phyloP scores from a whole-genome alignment of 2,329 filamentous ascomycete genomes.

The Ambrosiella cleistominuta region DNA sequence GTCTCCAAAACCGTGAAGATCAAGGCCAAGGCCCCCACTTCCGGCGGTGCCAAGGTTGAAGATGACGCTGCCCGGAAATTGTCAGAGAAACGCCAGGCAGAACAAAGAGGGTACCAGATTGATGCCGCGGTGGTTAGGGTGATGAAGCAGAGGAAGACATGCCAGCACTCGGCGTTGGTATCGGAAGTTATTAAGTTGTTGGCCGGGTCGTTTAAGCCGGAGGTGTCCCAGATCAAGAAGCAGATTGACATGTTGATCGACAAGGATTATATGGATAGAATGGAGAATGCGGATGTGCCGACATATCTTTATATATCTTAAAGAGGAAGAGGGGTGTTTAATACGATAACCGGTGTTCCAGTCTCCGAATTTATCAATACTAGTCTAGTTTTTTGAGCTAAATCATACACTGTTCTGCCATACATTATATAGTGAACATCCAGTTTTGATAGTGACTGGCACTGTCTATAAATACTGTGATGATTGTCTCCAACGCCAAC shows the following conservation, averaged over 20 bases:
- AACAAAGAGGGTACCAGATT: constrained; percentile 51
- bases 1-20: constrained; percentile 69
- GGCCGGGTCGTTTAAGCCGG: constrained; percentile 52
- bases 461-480: too few species aligned
- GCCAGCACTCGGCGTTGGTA: constrained; percentile 51
- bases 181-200: constrained; percentile 57
- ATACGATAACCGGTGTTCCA: not conserved
- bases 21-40: constrained; percentile 38
- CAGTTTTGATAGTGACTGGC: too few species aligned
- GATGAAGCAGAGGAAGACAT: constrained; percentile 68
- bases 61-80: constrained; percentile 48
- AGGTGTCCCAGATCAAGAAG: constrained; percentile 61
- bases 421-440: not conserved
- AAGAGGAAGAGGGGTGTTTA: constrained; percentile 10
- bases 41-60: constrained; percentile 52
- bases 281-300: constrained; percentile 47
- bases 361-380: not conserved
- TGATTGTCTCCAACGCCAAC: too few species aligned
- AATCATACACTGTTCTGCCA: not conserved
- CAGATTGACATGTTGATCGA: constrained; percentile 63
- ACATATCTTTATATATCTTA: constrained; percentile 58
- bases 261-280: constrained; percentile 60
- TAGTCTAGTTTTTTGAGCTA: not conserved
- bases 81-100: constrained; percentile 60
- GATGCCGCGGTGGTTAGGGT: constrained; percentile 66